These are phyloP conservation scores for Ogataea hybrid DNA, from an alignment of 1,139 yeast genomes.

Conservation along the genomic window DNA sequence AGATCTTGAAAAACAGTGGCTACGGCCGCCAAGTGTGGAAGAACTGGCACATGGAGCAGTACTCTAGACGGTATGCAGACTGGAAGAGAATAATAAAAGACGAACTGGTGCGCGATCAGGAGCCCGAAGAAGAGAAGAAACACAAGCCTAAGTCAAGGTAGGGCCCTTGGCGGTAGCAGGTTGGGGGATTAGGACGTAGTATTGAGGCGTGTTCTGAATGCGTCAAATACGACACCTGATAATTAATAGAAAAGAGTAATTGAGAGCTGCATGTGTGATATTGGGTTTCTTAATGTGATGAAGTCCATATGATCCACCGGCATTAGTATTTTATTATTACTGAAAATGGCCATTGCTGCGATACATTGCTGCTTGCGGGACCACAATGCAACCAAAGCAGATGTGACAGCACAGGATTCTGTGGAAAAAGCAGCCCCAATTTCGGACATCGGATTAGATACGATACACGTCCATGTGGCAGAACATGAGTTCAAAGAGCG, in stretches of 20 bases:
- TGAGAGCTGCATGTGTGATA: not conserved
- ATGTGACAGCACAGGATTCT: not conserved
- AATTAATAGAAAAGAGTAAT: not conserved
- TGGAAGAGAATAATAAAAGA: slow-evolving; percentile 78
- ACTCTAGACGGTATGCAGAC: slow-evolving; percentile 69
- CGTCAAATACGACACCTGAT: too few relatives aligned
- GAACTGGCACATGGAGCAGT: slow-evolving; percentile 86
- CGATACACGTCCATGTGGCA: not conserved
- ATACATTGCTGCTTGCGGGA: not conserved
- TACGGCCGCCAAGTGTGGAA: slow-evolving; percentile 95
- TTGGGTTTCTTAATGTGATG: slow-evolving; percentile 1
- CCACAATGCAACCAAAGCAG: slow-evolving; percentile 1
- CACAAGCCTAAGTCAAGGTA: slow-evolving; percentile 1
- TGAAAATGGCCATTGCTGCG: not conserved
- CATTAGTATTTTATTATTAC: not conserved
- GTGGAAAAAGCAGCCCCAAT: not conserved
- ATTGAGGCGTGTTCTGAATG: too few relatives aligned
- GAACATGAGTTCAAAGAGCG: too few relatives aligned
- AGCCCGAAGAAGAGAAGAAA: not conserved
- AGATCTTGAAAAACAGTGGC: slow-evolving; percentile 72
- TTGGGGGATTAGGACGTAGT: too few relatives aligned
- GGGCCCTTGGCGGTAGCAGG: not conserved
- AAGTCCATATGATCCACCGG: slow-evolving; percentile 1
- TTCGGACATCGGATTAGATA: not conserved
- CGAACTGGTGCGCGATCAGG: slow-evolving; percentile 2